Percentiles rank a stretch among this genome's conserved stretches.
Conservation (phyloP, 2,329 filamentous ascomycete genomes). For the Talaromyces sp. region DNA sequence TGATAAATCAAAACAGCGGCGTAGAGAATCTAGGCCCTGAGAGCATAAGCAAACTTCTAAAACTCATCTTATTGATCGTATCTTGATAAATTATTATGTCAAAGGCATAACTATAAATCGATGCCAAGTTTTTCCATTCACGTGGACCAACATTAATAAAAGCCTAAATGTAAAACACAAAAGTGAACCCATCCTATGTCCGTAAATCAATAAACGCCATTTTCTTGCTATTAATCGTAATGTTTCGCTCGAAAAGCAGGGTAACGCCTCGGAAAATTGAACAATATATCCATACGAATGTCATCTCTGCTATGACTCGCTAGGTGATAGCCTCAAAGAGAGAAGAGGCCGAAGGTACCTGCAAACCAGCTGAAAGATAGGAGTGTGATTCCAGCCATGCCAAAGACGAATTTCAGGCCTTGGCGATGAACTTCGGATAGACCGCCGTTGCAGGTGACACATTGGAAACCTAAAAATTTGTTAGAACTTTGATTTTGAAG, state of each 20-base stretch:
- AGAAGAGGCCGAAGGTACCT: slow-evolving; percentile 43
- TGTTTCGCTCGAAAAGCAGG: slow-evolving; percentile 22
- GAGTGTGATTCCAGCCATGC: slow-evolving; percentile 60
- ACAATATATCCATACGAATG: slow-evolving; percentile 26
- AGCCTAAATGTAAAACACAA: slow-evolving; percentile 10
- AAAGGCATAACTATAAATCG: background rate
- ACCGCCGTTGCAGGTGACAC: slow-evolving; percentile 60
- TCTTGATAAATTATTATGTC: background rate
- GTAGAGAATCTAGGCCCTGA: too few relatives aligned
- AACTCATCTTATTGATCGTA: too few relatives aligned
- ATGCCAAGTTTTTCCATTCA: background rate
- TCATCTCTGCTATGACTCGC: background rate
- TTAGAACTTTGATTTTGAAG: slow-evolving; percentile 10
- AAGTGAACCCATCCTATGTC: slow-evolving; percentile 18
- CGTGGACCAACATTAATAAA: background rate
- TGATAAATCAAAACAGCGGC: too few relatives aligned
- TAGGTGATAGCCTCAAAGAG: slow-evolving; percentile 19
- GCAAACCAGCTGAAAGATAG: slow-evolving; percentile 60
- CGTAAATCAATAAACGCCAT: slow-evolving; percentile 24
- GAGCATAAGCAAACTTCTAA: too few relatives aligned
- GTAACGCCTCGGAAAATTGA: slow-evolving; percentile 12
- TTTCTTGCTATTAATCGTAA: slow-evolving; percentile 36
- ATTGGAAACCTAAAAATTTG: slow-evolving; percentile 51
- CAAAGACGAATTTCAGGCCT: slow-evolving; percentile 58
- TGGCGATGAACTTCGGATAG: slow-evolving; percentile 57